Evolutionary conservation across 2,329 filamentous ascomycete genomes (phyloP), one percentile per base, ranked within the genome.

Genomic region (Fusarium buharicum): DNA sequence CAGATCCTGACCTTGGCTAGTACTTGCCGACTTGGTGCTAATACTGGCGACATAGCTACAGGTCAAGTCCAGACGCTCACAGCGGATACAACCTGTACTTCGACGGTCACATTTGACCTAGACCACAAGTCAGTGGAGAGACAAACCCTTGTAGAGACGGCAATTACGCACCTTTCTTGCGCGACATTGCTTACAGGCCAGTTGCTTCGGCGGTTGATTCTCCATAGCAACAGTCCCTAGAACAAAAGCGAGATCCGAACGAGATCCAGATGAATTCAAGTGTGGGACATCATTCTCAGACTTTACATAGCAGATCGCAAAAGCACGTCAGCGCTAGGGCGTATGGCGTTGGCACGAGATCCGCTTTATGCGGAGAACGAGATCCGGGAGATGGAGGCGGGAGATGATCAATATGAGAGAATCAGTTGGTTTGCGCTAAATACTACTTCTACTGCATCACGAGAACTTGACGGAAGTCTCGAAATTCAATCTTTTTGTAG

Each of bases 81-180:
- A 69, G 11, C 63, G 55, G 13, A 69, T 9, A 11, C 67, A 69
- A 1, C 63, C 59, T 1, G 58, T 31, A 12, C 24, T 31, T 12
- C 52, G 54, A 9, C 70, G 66, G 31, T 72, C 70, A 24, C 70
- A 72, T 44, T 69, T 70, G 13, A 69, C 66, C 66, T 69, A 44
- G n/a, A 18, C 10, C n/a, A 11, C 9, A 22, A 14, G 34, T 68
- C 45, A 66, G 62, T 53, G 46, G 38, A 28, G 43, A 37, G 34
- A 12, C 12, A 28, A 24, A 14, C 17, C 17, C 17, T 28, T 24
- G 20, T 38, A 44, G 27, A 30, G 2, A 16, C 22, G 22, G 6
- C 4, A n/a, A n/a, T n/a, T 24, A 39, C 37, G 6, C 11, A 72
- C 69, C 55, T 70, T 70, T 57, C 68, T 64, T 3, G 64, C 66